Conservation (phyloP, 805 yeast genomes). For the Yarrowia keelungensis region DNA sequence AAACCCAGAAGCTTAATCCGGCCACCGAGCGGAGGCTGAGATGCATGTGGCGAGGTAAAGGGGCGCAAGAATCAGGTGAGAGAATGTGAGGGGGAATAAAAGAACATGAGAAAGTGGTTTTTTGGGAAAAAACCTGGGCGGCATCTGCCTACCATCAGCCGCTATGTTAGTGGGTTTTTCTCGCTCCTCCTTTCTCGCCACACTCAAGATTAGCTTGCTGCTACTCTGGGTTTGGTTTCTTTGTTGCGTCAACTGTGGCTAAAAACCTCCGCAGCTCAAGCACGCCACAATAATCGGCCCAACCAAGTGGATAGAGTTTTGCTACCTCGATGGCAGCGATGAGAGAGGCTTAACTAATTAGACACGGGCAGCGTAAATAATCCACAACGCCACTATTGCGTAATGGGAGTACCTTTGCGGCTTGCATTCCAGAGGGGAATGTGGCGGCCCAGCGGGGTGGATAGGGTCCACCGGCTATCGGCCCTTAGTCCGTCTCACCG, state of each 20-base stretch:
- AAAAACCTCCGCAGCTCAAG: conserved; percentile 12
- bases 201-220: conserved; percentile 2
- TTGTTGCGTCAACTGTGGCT: background rate
- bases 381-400: conserved; percentile 8
- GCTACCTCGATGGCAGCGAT: background rate
- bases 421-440: too few species aligned
- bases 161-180: too few species aligned
- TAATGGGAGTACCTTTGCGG: background rate
- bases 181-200: background rate
- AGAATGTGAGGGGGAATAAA: too few species aligned
- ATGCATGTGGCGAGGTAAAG: conserved; percentile 33
- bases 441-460: too few species aligned
- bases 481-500: too few species aligned
- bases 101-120: background rate
- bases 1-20: background rate
- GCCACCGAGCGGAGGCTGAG: conserved; percentile 8
- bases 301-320: conserved; percentile 21
- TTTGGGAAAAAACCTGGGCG: background rate
- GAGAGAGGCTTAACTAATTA: background rate
- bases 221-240: background rate
- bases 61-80: conserved; percentile 16
- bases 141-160: too few species aligned
- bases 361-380: too few species aligned
- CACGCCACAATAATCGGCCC: conserved; percentile 6
- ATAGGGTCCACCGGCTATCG: too few species aligned